Evolutionary conservation across 2,329 filamentous ascomycete genomes (phyloP).

Genomic region (Sphaerostilbella broomeana): DNA sequence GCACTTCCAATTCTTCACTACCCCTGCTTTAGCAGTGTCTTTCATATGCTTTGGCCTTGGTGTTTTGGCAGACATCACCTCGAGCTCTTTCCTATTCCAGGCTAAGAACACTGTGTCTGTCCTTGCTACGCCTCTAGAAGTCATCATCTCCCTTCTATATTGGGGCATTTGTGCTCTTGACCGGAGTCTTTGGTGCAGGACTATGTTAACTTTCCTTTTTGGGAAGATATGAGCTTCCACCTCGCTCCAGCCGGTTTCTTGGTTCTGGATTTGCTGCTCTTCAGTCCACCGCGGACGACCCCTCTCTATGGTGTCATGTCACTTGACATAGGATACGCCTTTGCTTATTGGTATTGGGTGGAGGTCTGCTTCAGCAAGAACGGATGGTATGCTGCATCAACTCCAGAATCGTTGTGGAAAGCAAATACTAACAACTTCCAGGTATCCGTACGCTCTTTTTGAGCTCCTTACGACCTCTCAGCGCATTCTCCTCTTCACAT

Average conservation of each 20-base stretch:
- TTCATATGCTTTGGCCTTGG: slow-evolving; percentile 55
- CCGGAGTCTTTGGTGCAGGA: slow-evolving; percentile 46
- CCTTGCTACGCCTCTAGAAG: slow-evolving; percentile 61
- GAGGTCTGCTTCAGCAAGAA: slow-evolving; percentile 65
- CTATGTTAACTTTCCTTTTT: slow-evolving; percentile 47
- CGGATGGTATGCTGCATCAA: slow-evolving; percentile 43
- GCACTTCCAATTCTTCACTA: slow-evolving; percentile 67
- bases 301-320: slow-evolving; percentile 51
- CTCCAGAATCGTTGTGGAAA: no score
- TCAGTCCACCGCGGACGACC: slow-evolving; percentile 68
- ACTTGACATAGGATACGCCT: slow-evolving; percentile 52
- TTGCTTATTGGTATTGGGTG: slow-evolving; percentile 71
- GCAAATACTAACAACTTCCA: slow-evolving; percentile 24
- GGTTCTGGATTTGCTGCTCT: slow-evolving; percentile 56
- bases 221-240: slow-evolving; percentile 59
- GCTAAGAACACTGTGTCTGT: slow-evolving; percentile 63
- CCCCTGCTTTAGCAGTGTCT: slow-evolving; percentile 59
- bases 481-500: slow-evolving; percentile 60
- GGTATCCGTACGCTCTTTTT: slow-evolving; percentile 86
- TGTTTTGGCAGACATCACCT: slow-evolving; percentile 57
- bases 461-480: slow-evolving; percentile 58
- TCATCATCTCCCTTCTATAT: slow-evolving; percentile 65
- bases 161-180: slow-evolving; percentile 60
- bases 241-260: slow-evolving; percentile 59
- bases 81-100: slow-evolving; percentile 51